Conservation (phyloP, 2,329 filamentous ascomycete species). For the Ascocoryne sarcoides region DNA sequence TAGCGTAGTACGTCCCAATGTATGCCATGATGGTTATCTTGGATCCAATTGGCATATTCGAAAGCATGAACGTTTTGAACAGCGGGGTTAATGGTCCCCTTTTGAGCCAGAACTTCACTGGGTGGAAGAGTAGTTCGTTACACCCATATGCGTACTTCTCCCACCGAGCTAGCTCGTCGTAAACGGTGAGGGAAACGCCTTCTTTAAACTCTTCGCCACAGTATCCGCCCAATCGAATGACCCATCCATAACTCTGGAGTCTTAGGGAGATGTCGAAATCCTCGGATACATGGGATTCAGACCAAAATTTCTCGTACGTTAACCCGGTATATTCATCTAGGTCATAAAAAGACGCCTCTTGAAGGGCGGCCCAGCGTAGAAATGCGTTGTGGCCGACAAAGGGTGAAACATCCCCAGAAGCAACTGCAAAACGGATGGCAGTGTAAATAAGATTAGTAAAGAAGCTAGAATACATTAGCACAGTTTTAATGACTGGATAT, state of each 20-base stretch:
- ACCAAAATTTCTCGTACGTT: slow-evolving; percentile 63
- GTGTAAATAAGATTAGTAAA: slow-evolving; percentile 69
- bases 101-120: slow-evolving; percentile 51
- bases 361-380: slow-evolving; percentile 65
- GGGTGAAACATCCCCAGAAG: slow-evolving; percentile 66
- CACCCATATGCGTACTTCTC: slow-evolving; percentile 71
- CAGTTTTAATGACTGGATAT: not conserved
- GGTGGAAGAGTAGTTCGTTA: slow-evolving; percentile 63
- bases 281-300: slow-evolving; percentile 52
- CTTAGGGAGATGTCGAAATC: slow-evolving; percentile 77
- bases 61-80: slow-evolving; percentile 50
- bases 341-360: slow-evolving; percentile 54
- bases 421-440: slow-evolving; percentile 67
- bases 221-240: slow-evolving; percentile 64
- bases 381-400: slow-evolving; percentile 77
- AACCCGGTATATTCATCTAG: slow-evolving; percentile 47
- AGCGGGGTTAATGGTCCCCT: slow-evolving; percentile 55
- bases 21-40: slow-evolving; percentile 67
- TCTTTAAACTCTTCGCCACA: slow-evolving; percentile 70
- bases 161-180: slow-evolving; percentile 77
- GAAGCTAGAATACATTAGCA: slow-evolving; percentile 31
- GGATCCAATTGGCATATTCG: slow-evolving; percentile 52
- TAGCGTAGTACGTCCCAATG: slow-evolving; percentile 53
- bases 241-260: slow-evolving; percentile 63
- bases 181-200: slow-evolving; percentile 74